Base-by-base conservation (phyloP, 129 eudicot genomes). In the sunflower (Helianthus annuus) region DNA sequence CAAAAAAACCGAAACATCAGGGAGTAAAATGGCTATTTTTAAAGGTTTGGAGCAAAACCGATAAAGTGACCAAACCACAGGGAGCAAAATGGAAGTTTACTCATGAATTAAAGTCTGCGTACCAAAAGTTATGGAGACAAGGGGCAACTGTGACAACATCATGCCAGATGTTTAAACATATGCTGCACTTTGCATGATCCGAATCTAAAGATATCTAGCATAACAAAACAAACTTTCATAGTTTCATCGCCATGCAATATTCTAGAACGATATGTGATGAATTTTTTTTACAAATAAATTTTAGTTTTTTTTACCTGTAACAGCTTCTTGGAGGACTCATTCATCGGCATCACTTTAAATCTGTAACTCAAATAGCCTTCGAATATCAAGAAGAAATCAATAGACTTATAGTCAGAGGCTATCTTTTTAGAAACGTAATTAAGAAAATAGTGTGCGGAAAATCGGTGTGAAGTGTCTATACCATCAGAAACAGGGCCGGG, bases 121-220 rank as follows among this genome's bases (percentile, higher is more conserved):
- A 93, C 98, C 98, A 93, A 53, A 93, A 93, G 79, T 87, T 93
- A 78, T 93, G 98, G 66, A 93, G 98, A 75, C 98, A 93, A 6
- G 98, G 98, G n/a, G 98, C 96, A 72, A 76, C 95, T 4, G 98
- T 89, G 54, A 93, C 98, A 58, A 93, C 98, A 69, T 93, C 98
- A 82, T 93, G 98, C 98, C 98, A 93, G 65, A 93, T 78, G 61
- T 85, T 93, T 69, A 93, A 75, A 45, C 98, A 93, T 32, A 93
- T 89, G 73, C 92, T 81, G 87, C 98, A 93, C 74, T 89, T 89
- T 49, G 92, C 86, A 66, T 93, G 86, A 40, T 93, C 98, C 2
- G 85, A 82, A 82, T 93, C 95, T 39, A 89, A 64, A 54, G 64
- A 76, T 69, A 93, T 80, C 98, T 93, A 70, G 67, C 44, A 83